Conservation (phyloP, 2,329 filamentous ascomycete species). For the Stachybotrys chartarum region DNA sequence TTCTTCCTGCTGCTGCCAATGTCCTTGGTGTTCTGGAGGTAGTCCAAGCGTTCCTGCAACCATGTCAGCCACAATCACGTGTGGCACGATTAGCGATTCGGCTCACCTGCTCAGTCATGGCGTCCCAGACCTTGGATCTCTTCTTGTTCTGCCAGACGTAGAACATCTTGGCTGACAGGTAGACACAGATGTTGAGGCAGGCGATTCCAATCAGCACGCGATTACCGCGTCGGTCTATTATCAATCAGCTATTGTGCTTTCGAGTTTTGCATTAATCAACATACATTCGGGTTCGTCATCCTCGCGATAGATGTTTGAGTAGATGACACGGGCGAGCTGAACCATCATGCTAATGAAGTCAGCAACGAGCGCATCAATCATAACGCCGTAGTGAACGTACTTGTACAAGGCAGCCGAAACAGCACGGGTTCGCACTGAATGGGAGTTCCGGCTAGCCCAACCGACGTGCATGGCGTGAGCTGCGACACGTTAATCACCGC, state of each 20-base stretch:
- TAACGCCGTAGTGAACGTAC: neutral
- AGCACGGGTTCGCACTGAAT: slow-evolving; percentile 52
- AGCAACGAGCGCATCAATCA: neutral
- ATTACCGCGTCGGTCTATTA: slow-evolving; percentile 31
- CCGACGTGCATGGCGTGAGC: slow-evolving; percentile 40
- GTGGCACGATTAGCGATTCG: neutral
- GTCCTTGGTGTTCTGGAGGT: neutral
- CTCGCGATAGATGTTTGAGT: slow-evolving; percentile 38
- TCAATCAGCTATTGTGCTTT: neutral
- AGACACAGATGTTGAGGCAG: slow-evolving; percentile 23
- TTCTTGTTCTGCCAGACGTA: slow-evolving; percentile 29
- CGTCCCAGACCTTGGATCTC: slow-evolving; percentile 1
- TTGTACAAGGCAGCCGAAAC: slow-evolving; percentile 48
- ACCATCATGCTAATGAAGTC: slow-evolving; percentile 25
- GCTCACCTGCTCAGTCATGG: neutral
- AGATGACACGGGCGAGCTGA: slow-evolving; percentile 37
- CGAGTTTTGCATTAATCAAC: neutral
- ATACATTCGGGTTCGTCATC: slow-evolving; percentile 29
- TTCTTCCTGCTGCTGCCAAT: neutral
- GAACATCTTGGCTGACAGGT: slow-evolving; percentile 29
- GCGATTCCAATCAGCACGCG: slow-evolving; percentile 17
- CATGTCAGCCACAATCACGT: neutral
- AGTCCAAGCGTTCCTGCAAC: neutral
- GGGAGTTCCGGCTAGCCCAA: slow-evolving; percentile 50
- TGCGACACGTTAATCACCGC: slow-evolving; percentile 1